These are phyloP conservation scores for Paxillus involutus DNA, from an alignment of 768 basidiomycete species.

Conservation along the genomic window DNA sequence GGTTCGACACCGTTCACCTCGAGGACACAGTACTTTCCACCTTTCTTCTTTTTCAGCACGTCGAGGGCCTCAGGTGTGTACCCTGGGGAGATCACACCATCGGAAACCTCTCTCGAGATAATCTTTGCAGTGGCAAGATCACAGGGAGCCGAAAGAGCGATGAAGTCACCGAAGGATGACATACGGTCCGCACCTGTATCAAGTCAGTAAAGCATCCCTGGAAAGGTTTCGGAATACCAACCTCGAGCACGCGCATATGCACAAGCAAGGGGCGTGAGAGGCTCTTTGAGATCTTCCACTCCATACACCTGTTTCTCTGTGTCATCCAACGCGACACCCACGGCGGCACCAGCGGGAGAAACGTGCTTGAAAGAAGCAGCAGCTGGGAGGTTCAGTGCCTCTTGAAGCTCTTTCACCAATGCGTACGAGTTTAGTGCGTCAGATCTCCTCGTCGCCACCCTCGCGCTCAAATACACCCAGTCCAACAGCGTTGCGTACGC, in stretches of 20 bases:
- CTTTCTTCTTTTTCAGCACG: slow-evolving; percentile 93
- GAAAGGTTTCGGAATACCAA: slow-evolving; percentile 29
- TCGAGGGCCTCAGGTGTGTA: slow-evolving; percentile 88
- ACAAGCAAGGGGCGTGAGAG: slow-evolving; percentile 82
- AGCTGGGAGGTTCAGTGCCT: slow-evolving; percentile 84
- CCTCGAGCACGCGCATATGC: slow-evolving; percentile 97
- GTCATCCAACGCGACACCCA: slow-evolving; percentile 80
- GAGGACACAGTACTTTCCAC: slow-evolving; percentile 96
- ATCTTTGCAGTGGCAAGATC: slow-evolving; percentile 94
- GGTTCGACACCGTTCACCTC: slow-evolving; percentile 50
- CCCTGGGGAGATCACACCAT: slow-evolving; percentile 96
- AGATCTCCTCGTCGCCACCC: slow-evolving; percentile 95
- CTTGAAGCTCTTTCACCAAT: slow-evolving; percentile 90
- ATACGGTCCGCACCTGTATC: slow-evolving; percentile 89
- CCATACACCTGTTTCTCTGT: slow-evolving; percentile 93
- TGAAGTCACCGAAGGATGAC: slow-evolving; percentile 99
- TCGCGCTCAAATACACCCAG: slow-evolving; percentile 97
- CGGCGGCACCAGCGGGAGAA: slow-evolving; percentile 95
- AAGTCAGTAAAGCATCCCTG: not conserved
- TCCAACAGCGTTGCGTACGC: slow-evolving; percentile 99
- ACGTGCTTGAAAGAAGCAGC: slow-evolving; percentile 99
- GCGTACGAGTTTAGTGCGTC: slow-evolving; percentile 96
- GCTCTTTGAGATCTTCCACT: slow-evolving; percentile 91
- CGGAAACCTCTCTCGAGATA: slow-evolving; percentile 98
- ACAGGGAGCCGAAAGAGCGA: slow-evolving; percentile 90